phyloP scores from a whole-genome alignment of 2,329 filamentous ascomycete species.

The Xylariaceae sp. region DNA sequence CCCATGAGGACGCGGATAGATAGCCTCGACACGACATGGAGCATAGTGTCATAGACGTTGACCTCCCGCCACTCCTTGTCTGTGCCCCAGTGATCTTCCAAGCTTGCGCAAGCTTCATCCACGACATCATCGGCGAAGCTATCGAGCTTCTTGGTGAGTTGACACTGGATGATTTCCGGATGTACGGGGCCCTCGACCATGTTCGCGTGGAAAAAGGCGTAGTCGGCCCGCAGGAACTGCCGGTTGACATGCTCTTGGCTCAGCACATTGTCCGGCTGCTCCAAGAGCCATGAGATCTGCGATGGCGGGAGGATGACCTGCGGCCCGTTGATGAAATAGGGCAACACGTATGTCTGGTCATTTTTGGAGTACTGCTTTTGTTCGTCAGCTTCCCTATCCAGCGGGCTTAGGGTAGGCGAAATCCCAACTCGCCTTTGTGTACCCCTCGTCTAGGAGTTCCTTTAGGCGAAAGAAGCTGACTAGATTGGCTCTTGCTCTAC shows the following conservation, averaged over 20 bases:
- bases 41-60: slow-evolving; percentile 34
- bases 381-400: neutral
- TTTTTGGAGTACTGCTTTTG: slow-evolving; percentile 32
- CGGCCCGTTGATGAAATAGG: slow-evolving; percentile 34
- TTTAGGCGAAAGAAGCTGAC: slow-evolving; percentile 28
- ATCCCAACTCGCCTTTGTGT: slow-evolving; percentile 25
- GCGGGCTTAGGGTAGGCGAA: neutral
- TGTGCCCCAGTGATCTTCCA: slow-evolving; percentile 31
- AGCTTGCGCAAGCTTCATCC: slow-evolving; percentile 31
- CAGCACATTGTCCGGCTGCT: slow-evolving; percentile 33
- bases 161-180: slow-evolving; percentile 32
- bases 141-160: slow-evolving; percentile 32
- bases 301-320: slow-evolving; percentile 34
- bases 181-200: slow-evolving; percentile 33
- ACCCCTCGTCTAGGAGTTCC: slow-evolving; percentile 30
- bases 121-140: slow-evolving; percentile 31
- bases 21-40: slow-evolving; percentile 31
- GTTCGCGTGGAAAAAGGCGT: slow-evolving; percentile 34
- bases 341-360: slow-evolving; percentile 30
- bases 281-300: slow-evolving; percentile 32
- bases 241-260: slow-evolving; percentile 35
- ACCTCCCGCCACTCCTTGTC: slow-evolving; percentile 34
- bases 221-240: slow-evolving; percentile 34
- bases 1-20: slow-evolving; percentile 34
- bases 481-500: slow-evolving; percentile 29